These are phyloP conservation scores for Sarocladium oryzae DNA, from an alignment of 2,329 filamentous ascomycete species.

Conservation along the genomic window DNA sequence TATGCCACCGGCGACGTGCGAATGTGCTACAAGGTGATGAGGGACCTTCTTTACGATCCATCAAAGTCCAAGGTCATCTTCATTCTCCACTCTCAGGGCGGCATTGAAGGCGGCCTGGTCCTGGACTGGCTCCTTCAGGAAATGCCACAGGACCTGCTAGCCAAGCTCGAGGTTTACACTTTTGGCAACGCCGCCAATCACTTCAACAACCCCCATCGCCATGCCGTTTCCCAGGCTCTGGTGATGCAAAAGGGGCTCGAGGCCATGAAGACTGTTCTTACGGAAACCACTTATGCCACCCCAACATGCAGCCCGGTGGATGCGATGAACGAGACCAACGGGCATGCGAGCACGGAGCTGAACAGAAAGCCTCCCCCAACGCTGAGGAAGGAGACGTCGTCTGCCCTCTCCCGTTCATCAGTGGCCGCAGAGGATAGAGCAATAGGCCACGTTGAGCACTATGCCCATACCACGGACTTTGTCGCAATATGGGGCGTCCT, in stretches of 20 bases:
- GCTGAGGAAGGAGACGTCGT: slow-evolving; percentile 16
- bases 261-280: slow-evolving; percentile 26
- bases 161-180: slow-evolving; percentile 69
- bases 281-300: slow-evolving; percentile 27
- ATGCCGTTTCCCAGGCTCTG: slow-evolving; percentile 36
- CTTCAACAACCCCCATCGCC: slow-evolving; percentile 68
- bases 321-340: background rate
- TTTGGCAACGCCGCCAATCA: slow-evolving; percentile 76
- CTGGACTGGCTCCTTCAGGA: slow-evolving; percentile 73
- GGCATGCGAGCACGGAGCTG: background rate
- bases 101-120: slow-evolving; percentile 65
- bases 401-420: slow-evolving; percentile 26
- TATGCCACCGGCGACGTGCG: slow-evolving; percentile 66
- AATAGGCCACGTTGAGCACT: slow-evolving; percentile 73
- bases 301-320: slow-evolving; percentile 17
- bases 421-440: slow-evolving; percentile 38
- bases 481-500: slow-evolving; percentile 70
- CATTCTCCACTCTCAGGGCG: slow-evolving; percentile 72
- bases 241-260: slow-evolving; percentile 26
- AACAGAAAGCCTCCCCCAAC: slow-evolving; percentile 13
- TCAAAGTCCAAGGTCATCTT: slow-evolving; percentile 63
- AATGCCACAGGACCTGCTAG: slow-evolving; percentile 56
- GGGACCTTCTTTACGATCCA: slow-evolving; percentile 55
- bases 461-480: slow-evolving; percentile 67
- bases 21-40: slow-evolving; percentile 54